Conservation (phyloP, 805 yeast species). For the Pichia nakasei region DNA sequence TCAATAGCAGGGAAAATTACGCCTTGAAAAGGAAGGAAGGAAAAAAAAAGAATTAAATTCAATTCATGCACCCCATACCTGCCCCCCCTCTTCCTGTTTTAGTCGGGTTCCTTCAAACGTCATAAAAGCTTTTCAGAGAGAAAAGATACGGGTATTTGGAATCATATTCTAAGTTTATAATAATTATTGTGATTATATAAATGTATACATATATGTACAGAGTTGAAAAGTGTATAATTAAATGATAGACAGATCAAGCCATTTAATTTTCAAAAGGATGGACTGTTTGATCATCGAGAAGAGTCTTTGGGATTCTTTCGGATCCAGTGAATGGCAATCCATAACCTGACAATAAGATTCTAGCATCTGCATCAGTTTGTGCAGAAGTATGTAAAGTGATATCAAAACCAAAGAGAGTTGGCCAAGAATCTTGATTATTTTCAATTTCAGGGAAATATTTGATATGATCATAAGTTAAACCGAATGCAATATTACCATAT, state of each 20-base stretch:
- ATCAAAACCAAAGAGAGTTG: conserved; percentile 77
- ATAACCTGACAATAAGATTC: conserved; percentile 69
- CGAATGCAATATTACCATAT: conserved; percentile 80
- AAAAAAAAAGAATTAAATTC: no score
- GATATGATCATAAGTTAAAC: conserved; percentile 68
- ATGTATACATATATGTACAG: not conserved
- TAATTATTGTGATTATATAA: not conserved
- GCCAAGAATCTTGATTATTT: conserved; percentile 82
- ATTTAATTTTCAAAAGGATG: not conserved
- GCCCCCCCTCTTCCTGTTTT: no score
- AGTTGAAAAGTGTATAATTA: no score
- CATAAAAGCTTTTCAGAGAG: no score
- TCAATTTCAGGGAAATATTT: conserved; percentile 90
- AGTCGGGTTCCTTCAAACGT: no score
- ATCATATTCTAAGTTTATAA: no score
- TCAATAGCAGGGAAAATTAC: no score
- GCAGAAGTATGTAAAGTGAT: conserved; percentile 82
- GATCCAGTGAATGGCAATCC: conserved; percentile 70
- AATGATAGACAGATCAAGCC: no score
- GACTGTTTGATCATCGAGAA: conserved; percentile 5
- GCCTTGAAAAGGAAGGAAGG: no score
- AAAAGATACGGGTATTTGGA: no score
- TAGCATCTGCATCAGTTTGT: conserved; percentile 83
- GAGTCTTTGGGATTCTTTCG: conserved; percentile 32
- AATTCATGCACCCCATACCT: no score